These are phyloP conservation scores for Daucus carota DNA, from an alignment of 129 eudicot genomes.

Conservation along the genomic window DNA sequence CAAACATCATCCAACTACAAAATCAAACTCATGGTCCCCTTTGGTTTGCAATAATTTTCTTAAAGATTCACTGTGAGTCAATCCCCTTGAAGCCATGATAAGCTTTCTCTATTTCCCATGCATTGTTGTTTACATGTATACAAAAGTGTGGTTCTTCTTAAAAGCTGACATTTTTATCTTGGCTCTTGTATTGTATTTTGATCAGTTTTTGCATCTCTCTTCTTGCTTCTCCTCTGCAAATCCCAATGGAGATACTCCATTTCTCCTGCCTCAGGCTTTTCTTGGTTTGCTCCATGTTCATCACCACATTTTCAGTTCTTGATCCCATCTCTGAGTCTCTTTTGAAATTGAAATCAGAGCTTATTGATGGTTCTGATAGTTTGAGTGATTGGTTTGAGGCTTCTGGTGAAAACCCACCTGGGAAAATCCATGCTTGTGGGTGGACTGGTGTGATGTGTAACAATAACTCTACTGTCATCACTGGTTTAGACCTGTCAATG, in stretches of 20 bases:
- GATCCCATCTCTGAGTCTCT: constrained; percentile 68
- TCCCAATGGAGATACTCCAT: constrained; percentile 48
- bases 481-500: constrained; percentile 56
- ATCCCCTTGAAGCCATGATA: constrained; percentile 5
- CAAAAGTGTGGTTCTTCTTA: neutral
- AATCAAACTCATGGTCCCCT: constrained; percentile 21
- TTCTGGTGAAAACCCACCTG: constrained; percentile 26
- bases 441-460: constrained; percentile 75
- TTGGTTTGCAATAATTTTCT: constrained; percentile 33
- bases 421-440: constrained; percentile 56
- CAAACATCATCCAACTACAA: constrained; percentile 22
- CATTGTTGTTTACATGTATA: constrained; percentile 17
- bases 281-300: constrained; percentile 20
- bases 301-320: constrained; percentile 23
- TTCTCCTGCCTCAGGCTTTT: constrained; percentile 14
- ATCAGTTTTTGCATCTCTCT: neutral
- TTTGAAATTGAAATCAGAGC: constrained; percentile 61
- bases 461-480: constrained; percentile 43
- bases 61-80: neutral
- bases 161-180: constrained; percentile 9
- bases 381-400: constrained; percentile 59
- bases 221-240: constrained; percentile 14
- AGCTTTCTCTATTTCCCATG: constrained; percentile 72
- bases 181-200: constrained; percentile 18
- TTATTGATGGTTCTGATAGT: constrained; percentile 31